Evolutionary conservation across 768 basidiomycete genomes (phyloP), one percentile per base, ranked within the genome.

Genomic region (Rubroboletus pulcherrimus): DNA sequence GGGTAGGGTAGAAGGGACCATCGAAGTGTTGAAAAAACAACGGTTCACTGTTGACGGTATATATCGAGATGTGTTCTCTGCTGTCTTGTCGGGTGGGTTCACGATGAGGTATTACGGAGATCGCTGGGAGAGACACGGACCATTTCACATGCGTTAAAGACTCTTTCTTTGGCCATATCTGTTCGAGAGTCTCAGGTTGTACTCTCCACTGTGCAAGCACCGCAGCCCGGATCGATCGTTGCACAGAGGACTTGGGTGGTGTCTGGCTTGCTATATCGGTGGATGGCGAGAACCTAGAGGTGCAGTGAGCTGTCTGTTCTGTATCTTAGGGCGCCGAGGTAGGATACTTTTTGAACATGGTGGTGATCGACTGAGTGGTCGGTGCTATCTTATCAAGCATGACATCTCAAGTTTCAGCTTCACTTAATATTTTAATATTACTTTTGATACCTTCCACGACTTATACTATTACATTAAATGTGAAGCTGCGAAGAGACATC

Each of bases 91-190:
- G 52, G 51, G 59, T 66, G 61, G 30, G 61, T 48, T 59, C 46
- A 51, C 31, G 44, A 46, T 39, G 14, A 24, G 64, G 50, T 55
- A 53, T 63, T 61, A 50, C 26, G 3, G 24, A 48, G 35, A 46
- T 57, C 40, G 46, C 5, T 45, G 53, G 41, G 43, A 49, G 46
- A 39, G 57, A 50, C 34, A 62, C 63, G 51, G 26, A 68, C 96
- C 97, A 98, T 78, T 98, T 98, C 57, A 94, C 91, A 65, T 90
- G 87, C 5, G 89, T 86, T 45, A 98, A 77, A 3, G 87, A 81
- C 77, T 98, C 96, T 79, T 98, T 99, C 89, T 98, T 99, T 3
- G 95, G 93, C 97, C 97, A 99, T 49, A 99, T 82, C 63, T 82
- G 82, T 68, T 99, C 97, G 31, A 98, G 75, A 3, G 86, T 84